Conservation (phyloP, 2,329 filamentous ascomycete species). For the Fusarium buxicola region DNA sequence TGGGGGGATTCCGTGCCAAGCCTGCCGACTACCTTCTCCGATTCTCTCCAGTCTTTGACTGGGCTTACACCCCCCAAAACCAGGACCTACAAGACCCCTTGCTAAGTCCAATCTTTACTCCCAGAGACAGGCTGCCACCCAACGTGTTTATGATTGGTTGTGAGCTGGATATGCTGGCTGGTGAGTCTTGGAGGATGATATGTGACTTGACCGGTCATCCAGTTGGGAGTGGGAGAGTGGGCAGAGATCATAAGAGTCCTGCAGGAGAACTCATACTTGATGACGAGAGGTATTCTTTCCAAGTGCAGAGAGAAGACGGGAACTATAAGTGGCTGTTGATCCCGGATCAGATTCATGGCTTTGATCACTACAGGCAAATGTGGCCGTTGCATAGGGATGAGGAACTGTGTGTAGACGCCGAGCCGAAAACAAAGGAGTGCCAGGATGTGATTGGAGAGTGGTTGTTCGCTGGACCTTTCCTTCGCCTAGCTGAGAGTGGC, state of each 20-base stretch:
- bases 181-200: constrained; percentile 24
- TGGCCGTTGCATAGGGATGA: constrained; percentile 11
- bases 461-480: constrained; percentile 21
- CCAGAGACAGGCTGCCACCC: constrained; percentile 5
- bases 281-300: constrained; percentile 26
- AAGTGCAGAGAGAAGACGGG: not conserved
- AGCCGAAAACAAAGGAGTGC: constrained; percentile 14
- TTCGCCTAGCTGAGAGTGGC: constrained; percentile 43
- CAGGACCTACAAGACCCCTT: constrained; percentile 22
- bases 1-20: constrained; percentile 19
- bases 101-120: constrained; percentile 16
- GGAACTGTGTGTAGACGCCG: constrained; percentile 6
- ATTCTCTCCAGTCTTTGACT: constrained; percentile 19
- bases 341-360: constrained; percentile 29
- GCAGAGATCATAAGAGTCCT: not conserved
- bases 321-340: constrained; percentile 27
- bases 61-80: constrained; percentile 1
- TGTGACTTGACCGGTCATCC: not conserved
- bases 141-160: constrained; percentile 13
- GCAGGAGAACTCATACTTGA: constrained; percentile 13
- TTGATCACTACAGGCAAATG: constrained; percentile 20
- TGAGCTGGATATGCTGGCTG: constrained; percentile 27
- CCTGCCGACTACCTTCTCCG: constrained; percentile 9
- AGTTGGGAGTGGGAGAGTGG: not conserved
- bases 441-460: constrained; percentile 25